Percentiles rank a stretch among this genome's conserved stretches.
phyloP scores from a whole-genome alignment of 1,139 yeast genomes.

The Zygosaccharomyces pseudobailii region DNA sequence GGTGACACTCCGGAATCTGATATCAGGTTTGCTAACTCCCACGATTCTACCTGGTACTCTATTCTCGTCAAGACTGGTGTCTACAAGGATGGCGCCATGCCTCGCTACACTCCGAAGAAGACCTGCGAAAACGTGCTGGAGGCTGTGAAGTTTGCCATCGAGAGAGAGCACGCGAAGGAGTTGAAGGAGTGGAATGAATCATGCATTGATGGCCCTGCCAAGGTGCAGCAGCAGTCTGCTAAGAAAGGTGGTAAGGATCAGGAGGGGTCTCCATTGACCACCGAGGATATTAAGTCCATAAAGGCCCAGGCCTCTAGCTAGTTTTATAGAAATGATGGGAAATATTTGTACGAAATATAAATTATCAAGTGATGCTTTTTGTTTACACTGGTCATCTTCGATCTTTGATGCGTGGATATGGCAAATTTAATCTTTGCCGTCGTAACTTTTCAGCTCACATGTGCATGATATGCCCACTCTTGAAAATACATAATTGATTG shows the following conservation, averaged over 20 bases:
- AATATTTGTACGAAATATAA: too few species aligned
- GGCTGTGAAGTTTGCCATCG: constrained; percentile 78
- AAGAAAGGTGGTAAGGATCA: constrained; percentile 1
- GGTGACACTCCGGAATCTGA: constrained; percentile 94
- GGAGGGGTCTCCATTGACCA: neutral
- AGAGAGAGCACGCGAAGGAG: constrained; percentile 69
- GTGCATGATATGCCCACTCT: too few species aligned
- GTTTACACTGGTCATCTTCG: too few species aligned
- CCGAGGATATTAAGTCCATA: neutral
- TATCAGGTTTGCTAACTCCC: constrained; percentile 81
- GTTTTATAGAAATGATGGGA: neutral
- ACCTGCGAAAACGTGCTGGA: constrained; percentile 69
- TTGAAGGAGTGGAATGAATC: constrained; percentile 59
- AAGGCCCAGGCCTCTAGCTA: neutral
- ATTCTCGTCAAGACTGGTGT: constrained; percentile 85
- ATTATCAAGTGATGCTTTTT: too few species aligned
- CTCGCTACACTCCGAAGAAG: constrained; percentile 73
- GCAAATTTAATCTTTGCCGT: too few species aligned
- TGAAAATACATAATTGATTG: too few species aligned
- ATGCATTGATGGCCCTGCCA: constrained; percentile 9
- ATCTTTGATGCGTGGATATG: too few species aligned
- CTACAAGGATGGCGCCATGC: constrained; percentile 71
- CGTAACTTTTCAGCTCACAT: too few species aligned
- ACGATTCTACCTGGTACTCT: constrained; percentile 78
- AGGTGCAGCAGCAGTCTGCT: constrained; percentile 14